Base-by-base conservation (phyloP, 176 grass and related monocot species). In the Tillandsia leiboldiana region DNA sequence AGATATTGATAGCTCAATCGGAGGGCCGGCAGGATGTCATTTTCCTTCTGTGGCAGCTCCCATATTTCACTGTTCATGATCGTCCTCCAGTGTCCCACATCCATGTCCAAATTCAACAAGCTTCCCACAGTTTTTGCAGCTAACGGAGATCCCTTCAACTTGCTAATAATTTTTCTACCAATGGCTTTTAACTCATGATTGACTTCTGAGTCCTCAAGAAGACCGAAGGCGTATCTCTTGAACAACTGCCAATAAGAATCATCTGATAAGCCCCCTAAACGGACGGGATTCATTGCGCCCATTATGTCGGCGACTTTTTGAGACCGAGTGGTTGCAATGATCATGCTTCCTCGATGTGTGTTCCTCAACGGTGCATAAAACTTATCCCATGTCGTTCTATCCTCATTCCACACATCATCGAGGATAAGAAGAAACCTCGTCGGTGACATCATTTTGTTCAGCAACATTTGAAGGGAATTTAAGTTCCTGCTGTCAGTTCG, bases 1-100 rank as follows among this genome's bases (percentile, higher is more conserved):
- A 90, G 73, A 72, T 79, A 70, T 9, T 85, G 77, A 50, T 90
- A 90, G 48, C 87, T 90, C 54, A 90, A 67, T 2, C 49, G 72
- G 23, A 85, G 70, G 4, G 69, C 72, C 0, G 83, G 72, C 9
- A 85, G 10, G 51, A 90, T 85, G 0, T 73, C 82, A 18, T 51
- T 50, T 0, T 67, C 58, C 26, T 75, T 1, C 63, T 80, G 62
- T 10, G 12, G 0, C 8, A 83, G 2, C 72, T 65, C 9, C 83
- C 87, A 83, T 10, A 86, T 0, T 71, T 83, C 63, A 70, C 69
- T 86, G 0, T 58, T 3, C 11, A 51, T 61, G 52, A 90, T 76
- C 5, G 1, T 12, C 3, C 26, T 73, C 79, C 83, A 90, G 2
- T 82, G 17, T 49, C 1, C 8, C 4, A 12, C 12, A 28, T 58